These are phyloP conservation scores for Albophoma yamanashiensis DNA, from an alignment of 2,329 filamentous ascomycete genomes.

Conservation along the genomic window DNA sequence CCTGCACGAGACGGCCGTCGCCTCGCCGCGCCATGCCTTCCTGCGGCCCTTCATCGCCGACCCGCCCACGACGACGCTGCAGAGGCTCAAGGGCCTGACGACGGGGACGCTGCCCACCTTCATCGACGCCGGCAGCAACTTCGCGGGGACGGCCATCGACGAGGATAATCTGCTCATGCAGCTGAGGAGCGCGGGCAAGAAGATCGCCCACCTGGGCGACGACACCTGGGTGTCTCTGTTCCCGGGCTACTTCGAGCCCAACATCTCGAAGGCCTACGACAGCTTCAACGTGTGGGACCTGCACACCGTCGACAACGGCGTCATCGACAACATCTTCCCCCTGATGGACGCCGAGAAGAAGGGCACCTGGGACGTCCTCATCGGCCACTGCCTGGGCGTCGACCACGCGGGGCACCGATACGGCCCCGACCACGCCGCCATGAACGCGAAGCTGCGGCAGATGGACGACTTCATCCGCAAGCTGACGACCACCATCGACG, in stretches of 20 bases:
- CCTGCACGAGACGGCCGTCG: slow-evolving; percentile 69
- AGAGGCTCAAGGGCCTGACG: slow-evolving; percentile 85
- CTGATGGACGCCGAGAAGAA: slow-evolving; percentile 56
- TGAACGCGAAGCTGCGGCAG: slow-evolving; percentile 81
- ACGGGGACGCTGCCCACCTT: slow-evolving; percentile 94
- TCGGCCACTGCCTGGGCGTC: slow-evolving; percentile 89
- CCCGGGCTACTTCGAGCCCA: slow-evolving; percentile 81
- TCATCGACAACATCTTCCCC: slow-evolving; percentile 82
- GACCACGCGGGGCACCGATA: slow-evolving; percentile 97
- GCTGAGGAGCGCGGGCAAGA: slow-evolving; percentile 53
- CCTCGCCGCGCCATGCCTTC: slow-evolving; percentile 72
- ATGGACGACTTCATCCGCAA: slow-evolving; percentile 76
- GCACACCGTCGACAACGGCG: slow-evolving; percentile 92
- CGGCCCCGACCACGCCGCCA: slow-evolving; percentile 83
- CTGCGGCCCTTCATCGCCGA: slow-evolving; percentile 93
- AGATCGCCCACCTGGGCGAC: slow-evolving; percentile 88
- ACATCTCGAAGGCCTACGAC: slow-evolving; percentile 82
- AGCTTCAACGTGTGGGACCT: slow-evolving; percentile 98
- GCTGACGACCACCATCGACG: slow-evolving; percentile 63
- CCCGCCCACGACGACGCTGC: slow-evolving; percentile 85
- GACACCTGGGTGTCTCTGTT: slow-evolving; percentile 95
- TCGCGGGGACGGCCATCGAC: slow-evolving; percentile 88
- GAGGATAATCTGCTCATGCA: slow-evolving; percentile 74
- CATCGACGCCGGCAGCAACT: slow-evolving; percentile 87
- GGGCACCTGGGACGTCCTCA: slow-evolving; percentile 81